Evolutionary conservation across 495 filamentous ascomycete genomes (phyloP).

Genomic region (Tuber calosporum): DNA sequence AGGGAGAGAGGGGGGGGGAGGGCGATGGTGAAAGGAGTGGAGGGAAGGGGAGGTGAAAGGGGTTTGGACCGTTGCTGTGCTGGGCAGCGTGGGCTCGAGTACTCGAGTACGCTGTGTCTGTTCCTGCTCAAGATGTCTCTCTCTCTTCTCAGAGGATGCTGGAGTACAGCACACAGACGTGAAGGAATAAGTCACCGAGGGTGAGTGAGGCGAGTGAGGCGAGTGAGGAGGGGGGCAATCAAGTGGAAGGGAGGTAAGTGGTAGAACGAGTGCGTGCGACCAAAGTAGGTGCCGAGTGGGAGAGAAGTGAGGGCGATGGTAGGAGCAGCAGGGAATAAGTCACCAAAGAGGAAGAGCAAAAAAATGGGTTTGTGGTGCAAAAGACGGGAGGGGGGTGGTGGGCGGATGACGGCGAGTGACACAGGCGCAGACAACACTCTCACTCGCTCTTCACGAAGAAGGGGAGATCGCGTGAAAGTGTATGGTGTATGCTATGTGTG

Average conservation of each 20-base stretch:
- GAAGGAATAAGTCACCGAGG: constrained; percentile 33
- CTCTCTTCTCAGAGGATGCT: constrained; percentile 6
- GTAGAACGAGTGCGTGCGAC: background rate
- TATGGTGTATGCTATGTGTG: no score
- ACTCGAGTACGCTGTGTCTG: constrained; percentile 29
- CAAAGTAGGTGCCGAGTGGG: background rate
- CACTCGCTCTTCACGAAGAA: background rate
- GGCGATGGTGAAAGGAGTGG: constrained; percentile 31
- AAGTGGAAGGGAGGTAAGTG: constrained; percentile 16
- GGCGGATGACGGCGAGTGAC: background rate
- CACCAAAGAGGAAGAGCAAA: background rate
- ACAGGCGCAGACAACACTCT: background rate
- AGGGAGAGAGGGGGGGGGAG: constrained; percentile 42
- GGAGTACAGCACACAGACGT: constrained; percentile 19
- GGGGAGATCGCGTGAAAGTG: background rate
- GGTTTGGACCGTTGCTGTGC: constrained; percentile 35
- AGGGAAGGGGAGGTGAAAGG: constrained; percentile 42
- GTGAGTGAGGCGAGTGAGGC: constrained; percentile 33
- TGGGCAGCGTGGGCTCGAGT: constrained; percentile 33
- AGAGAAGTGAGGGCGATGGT: background rate
- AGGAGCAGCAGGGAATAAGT: background rate
- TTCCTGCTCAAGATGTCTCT: constrained; percentile 18
- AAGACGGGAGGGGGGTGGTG: background rate
- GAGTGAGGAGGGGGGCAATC: constrained; percentile 22
- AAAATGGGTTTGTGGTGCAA: background rate